Conservation (phyloP, 2,329 filamentous ascomycete genomes). For the Fusarium proliferatum region DNA sequence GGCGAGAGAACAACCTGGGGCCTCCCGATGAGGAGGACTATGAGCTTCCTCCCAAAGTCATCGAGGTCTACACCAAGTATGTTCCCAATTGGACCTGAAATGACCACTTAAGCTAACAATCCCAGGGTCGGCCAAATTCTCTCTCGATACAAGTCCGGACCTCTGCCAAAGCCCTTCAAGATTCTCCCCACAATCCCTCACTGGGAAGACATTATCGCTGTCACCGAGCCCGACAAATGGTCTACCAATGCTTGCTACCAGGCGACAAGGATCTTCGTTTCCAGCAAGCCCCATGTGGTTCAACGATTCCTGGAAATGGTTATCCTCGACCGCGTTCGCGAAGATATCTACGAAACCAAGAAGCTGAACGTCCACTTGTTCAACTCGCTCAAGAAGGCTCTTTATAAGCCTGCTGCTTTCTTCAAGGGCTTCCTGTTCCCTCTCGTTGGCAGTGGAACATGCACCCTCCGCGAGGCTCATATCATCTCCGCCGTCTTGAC, state of each 20-base stretch:
- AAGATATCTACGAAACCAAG: slow-evolving; percentile 93
- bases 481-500: slow-evolving; percentile 90
- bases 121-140: slow-evolving; percentile 84
- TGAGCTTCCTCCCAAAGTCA: slow-evolving; percentile 88
- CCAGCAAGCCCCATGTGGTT: slow-evolving; percentile 80
- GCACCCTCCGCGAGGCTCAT: slow-evolving; percentile 89
- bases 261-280: slow-evolving; percentile 92
- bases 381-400: slow-evolving; percentile 87
- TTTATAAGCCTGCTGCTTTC: slow-evolving; percentile 95
- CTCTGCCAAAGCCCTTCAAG: slow-evolving; percentile 97
- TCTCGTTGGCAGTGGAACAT: slow-evolving; percentile 84
- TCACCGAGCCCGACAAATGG: slow-evolving; percentile 81
- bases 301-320: slow-evolving; percentile 90
- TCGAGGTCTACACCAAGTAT: slow-evolving; percentile 93
- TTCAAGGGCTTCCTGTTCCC: slow-evolving; percentile 98
- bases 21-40: slow-evolving; percentile 83
- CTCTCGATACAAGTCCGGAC: slow-evolving; percentile 94
- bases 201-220: slow-evolving; percentile 87
- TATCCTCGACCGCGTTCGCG: slow-evolving; percentile 88
- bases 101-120: slow-evolving; percentile 18
- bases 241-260: slow-evolving; percentile 85
- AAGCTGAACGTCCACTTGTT: slow-evolving; percentile 97
- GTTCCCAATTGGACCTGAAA: slow-evolving; percentile 29
- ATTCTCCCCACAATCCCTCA: slow-evolving; percentile 90
- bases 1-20: slow-evolving; percentile 55